A percentile compares a stretch with the other conserved stretches of the same genome.
These are phyloP conservation scores for Saraca asoca DNA, from an alignment of 331 rosid genomes.

Conservation along the genomic window DNA sequence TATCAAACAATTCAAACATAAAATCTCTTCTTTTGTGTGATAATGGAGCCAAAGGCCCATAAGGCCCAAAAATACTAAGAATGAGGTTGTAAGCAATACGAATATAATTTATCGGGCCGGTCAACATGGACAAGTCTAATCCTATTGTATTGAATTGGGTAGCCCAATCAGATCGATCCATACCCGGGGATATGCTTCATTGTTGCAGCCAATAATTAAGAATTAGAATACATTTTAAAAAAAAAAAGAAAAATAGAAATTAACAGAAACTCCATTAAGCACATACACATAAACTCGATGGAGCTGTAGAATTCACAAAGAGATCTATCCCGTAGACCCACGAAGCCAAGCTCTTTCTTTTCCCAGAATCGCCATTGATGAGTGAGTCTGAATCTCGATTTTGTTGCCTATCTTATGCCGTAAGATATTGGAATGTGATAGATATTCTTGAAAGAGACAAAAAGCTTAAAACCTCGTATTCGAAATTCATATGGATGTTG, in stretches of 20 bases:
- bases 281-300: background rate
- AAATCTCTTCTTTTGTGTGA: no score
- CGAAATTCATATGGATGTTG: conserved; percentile 31
- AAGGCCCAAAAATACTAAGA: no score
- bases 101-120: no score
- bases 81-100: no score
- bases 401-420: conserved; percentile 9
- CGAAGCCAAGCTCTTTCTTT: conserved; percentile 29
- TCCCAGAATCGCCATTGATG: conserved; percentile 45
- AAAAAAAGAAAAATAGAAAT: background rate
- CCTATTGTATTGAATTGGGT: no score
- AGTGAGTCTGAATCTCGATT: conserved; percentile 58
- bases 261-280: conserved; percentile 19
- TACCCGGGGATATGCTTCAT: no score
- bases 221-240: background rate
- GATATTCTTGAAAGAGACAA: conserved; percentile 19
- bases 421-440: conserved; percentile 27
- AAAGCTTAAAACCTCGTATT: conserved; percentile 35
- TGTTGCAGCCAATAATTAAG: no score
- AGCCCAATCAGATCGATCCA: no score
- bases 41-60: no score
- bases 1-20: no score
- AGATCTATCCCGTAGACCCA: conserved; percentile 56
- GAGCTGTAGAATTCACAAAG: conserved; percentile 30
- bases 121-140: no score